Evolutionary conservation across 106 monocot genomes (phyloP), one percentile per base, ranked within the genome.

Genomic region (Xerophyta viscosa): DNA sequence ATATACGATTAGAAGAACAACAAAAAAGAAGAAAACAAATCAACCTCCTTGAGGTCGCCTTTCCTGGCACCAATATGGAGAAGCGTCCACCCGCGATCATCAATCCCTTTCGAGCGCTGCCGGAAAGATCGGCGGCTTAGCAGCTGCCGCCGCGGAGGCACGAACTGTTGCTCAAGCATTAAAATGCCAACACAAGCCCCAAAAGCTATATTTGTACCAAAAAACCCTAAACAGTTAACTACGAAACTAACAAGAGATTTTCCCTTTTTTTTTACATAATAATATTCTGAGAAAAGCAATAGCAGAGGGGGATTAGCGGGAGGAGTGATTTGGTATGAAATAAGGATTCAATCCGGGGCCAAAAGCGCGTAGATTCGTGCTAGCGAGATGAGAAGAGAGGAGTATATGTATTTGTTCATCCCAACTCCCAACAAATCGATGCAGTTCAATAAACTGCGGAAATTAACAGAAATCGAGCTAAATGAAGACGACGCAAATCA

Each of bases 281-380:
- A n/a, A n/a, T n/a, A n/a, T n/a, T n/a, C n/a, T n/a, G n/a, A n/a
- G n/a, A n/a, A n/a, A n/a, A n/a, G n/a, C n/a, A n/a, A n/a, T n/a
- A n/a, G 14, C 1, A 23, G 19, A 57, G 41, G 41, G 23, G 17
- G 29, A 50, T 71, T 78, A 84, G 62, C 83, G 83, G 58, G 70
- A 69, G 62, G 66, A 69, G 61, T 76, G 66, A 53, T 77, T 80
- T 1, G 80, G 80, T 73, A 80, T 73, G 65, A 80, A 72, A 54
- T n/a, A 71, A 65, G 86, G 81, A 87, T 87, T 87, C 60, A 81
- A 61, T 11, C 86, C 86, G 24, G 86, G 86, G 49, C 86, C 86
- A 19, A 87, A 67, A 1, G 42, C 81, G 61, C 86, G 81, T 42
- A 81, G 76, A 33, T 74, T 81, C 24, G 48, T 22, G 65, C 70